Evolutionary conservation across 2,329 filamentous ascomycete species (phyloP), one percentile per base, ranked within the genome.

Genomic region (Ophiocordyceps polyrhachis-furcata): DNA sequence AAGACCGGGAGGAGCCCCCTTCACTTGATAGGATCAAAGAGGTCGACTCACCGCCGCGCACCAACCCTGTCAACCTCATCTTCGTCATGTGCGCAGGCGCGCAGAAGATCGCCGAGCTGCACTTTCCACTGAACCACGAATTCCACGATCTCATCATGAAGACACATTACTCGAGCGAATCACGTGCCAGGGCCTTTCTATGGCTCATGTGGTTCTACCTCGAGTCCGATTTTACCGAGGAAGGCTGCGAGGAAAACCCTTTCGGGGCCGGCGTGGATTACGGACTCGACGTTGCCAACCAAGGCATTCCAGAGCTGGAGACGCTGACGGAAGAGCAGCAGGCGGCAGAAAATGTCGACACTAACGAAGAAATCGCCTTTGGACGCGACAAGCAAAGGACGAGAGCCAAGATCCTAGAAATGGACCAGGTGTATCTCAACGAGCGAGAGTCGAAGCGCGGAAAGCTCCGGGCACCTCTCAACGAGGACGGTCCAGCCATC

Each of bases 161-260:
- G 56, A 80, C 81, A 1, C 81, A 83, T 21, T 73, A 86, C 48
- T 85, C 80, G 46, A 96, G 88, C 61, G 66, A 70, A 52, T 93
- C 85, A 49, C 76, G 91, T 49, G 88, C 91, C 1, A 79, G 69
- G 41, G 89, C 89, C 1, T 98, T 98, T 53, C 66, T 98, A 19
- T 98, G 91, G 91, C 69, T 98, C 50, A 93, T 98, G 79, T 98
- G 91, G 91, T 95, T 91, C 69, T 96, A 98, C 57, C 73, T 98
- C 17, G 91, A 98, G 60, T 94, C 88, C 25, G 86, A 95, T 58
- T 96, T 95, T 53, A 84, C 84, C 0, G 78, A 82, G 53, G 84
- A 94, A 55, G 86, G 84, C 46, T 89, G 86, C 41, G 73, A 85
- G 42, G 81, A 84, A 53, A 98, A 98, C 55, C 91, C 91, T 0